These are phyloP conservation scores for Zoysia pacifica DNA, from an alignment of 176 grass and related monocot species.

Conservation along the genomic window DNA sequence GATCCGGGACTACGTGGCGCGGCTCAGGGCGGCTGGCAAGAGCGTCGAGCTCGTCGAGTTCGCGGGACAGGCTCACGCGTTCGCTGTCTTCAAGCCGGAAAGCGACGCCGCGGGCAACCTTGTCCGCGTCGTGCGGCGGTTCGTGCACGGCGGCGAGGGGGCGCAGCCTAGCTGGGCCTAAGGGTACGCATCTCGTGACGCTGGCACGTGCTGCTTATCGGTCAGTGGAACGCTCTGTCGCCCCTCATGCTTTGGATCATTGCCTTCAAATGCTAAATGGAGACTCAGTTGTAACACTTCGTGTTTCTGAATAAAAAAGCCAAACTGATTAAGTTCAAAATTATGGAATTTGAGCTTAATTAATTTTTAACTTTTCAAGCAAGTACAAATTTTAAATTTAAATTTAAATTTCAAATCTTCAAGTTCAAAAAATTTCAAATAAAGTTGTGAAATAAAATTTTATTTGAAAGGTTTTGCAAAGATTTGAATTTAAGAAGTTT, in stretches of 20 bases:
- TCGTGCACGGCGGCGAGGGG: conserved; percentile 25
- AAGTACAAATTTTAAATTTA: too few relatives aligned
- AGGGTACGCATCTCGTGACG: background rate
- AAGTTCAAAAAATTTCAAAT: too few relatives aligned
- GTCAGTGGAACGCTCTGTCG: background rate
- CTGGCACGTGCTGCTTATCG: background rate
- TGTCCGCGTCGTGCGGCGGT: conserved; percentile 42
- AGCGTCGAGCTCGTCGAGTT: conserved; percentile 61
- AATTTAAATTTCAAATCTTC: too few relatives aligned
- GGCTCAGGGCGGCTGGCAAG: conserved; percentile 41
- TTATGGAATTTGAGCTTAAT: too few relatives aligned
- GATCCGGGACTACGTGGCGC: conserved; percentile 51
- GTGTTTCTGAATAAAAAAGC: too few relatives aligned
- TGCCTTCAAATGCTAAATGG: background rate
- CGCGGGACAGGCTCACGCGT: conserved; percentile 60
- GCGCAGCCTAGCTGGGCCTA: background rate
- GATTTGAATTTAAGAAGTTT: too few relatives aligned
- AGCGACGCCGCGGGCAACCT: conserved; percentile 51
- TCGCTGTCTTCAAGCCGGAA: conserved; percentile 52
- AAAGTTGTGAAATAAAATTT: too few relatives aligned
- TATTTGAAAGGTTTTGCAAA: too few relatives aligned
- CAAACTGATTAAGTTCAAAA: too few relatives aligned
- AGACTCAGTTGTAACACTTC: too few relatives aligned
- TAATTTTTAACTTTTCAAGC: too few relatives aligned
- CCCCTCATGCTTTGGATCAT: background rate